Conservation (phyloP, 2,329 filamentous ascomycete genomes). For the Cladophialophora psammophila region DNA sequence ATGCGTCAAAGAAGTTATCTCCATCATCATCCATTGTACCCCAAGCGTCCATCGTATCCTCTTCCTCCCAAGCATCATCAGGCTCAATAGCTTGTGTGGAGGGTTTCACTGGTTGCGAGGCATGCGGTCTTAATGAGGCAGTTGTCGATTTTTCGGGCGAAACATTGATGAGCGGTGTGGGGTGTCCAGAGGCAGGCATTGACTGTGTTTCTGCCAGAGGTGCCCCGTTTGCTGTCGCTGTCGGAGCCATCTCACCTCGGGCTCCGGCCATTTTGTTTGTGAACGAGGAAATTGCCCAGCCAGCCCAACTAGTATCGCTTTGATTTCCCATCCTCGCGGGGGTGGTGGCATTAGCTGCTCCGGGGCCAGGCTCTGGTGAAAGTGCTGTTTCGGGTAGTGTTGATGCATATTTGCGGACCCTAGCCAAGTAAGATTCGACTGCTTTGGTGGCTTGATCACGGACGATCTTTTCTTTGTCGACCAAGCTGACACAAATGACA, state of each 20-base stretch:
- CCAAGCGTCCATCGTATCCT: slow-evolving; percentile 78
- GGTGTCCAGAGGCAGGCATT: slow-evolving; percentile 53
- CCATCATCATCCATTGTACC: slow-evolving; percentile 67
- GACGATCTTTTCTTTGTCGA: slow-evolving; percentile 95
- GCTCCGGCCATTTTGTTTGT: slow-evolving; percentile 90
- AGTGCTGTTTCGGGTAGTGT: slow-evolving; percentile 81
- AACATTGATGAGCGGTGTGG: slow-evolving; percentile 42
- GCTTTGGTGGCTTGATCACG: slow-evolving; percentile 92
- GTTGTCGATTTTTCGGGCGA: slow-evolving; percentile 22
- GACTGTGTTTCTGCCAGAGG: slow-evolving; percentile 54
- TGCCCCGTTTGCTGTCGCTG: slow-evolving; percentile 50
- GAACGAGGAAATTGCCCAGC: slow-evolving; percentile 98
- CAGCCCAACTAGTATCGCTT: slow-evolving; percentile 80
- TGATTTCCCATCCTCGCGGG: slow-evolving; percentile 76
- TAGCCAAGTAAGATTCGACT: slow-evolving; percentile 82
- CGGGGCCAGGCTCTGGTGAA: slow-evolving; percentile 67
- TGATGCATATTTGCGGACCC: slow-evolving; percentile 78
- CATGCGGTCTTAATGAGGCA: slow-evolving; percentile 9
- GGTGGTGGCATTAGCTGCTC: slow-evolving; percentile 51
- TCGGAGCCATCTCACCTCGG: slow-evolving; percentile 81
- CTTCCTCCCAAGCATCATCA: slow-evolving; percentile 65
- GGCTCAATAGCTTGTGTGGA: slow-evolving; percentile 43
- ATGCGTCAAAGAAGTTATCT: slow-evolving; percentile 56
- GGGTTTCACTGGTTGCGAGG: slow-evolving; percentile 23
- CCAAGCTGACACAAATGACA: slow-evolving; percentile 78